These are phyloP conservation scores for Suhomyces wounanorum DNA, from an alignment of 1,139 yeast species.

Conservation along the genomic window DNA sequence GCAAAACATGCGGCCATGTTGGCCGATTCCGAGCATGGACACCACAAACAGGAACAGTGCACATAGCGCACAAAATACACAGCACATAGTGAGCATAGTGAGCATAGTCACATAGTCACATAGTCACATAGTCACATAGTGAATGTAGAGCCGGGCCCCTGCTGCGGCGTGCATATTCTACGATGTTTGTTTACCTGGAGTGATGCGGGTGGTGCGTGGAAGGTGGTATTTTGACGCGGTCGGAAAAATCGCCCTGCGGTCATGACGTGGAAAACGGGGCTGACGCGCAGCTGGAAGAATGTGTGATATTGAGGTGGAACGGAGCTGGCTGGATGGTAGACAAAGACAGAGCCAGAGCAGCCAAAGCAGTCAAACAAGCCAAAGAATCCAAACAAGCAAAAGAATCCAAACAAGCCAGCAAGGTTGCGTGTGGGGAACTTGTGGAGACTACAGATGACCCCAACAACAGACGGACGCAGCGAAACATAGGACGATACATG, in stretches of 20 bases:
- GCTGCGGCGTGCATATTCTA: neutral
- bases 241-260: neutral
- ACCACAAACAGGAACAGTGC: neutral
- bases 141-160: no score
- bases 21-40: neutral
- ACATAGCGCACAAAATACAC: no score
- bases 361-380: no score
- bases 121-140: no score
- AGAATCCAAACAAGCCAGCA: no score
- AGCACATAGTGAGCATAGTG: no score
- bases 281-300: neutral
- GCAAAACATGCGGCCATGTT: neutral
- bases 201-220: neutral
- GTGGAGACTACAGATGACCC: neutral
- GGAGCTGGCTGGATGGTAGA: neutral
- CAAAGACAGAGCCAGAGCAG: no score
- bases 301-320: no score
- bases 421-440: constrained; percentile 1
- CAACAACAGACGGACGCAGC: neutral
- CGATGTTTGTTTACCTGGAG: neutral
- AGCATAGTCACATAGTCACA: no score
- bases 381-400: no score
- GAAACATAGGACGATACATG: neutral
- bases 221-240: neutral
- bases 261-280: neutral